A percentile compares a stretch with the other conserved stretches of the same genome.
phyloP scores from a whole-genome alignment of 352 stramenopile species.

The Pythium volutum region DNA sequence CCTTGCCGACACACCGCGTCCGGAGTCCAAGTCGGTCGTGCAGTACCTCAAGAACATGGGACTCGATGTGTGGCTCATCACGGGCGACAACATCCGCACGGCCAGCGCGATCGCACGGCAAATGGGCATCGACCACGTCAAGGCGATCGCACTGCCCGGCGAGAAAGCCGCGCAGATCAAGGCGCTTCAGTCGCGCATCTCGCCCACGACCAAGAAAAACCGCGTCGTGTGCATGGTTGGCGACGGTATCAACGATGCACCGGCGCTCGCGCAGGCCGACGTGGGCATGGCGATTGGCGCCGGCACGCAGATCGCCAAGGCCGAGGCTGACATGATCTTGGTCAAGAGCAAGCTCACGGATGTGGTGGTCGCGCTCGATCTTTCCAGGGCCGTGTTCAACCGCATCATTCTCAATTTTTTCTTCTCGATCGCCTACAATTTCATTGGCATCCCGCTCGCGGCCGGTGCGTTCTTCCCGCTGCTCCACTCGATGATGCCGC shows the following conservation, averaged over 20 bases:
- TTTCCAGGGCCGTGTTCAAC: conserved; percentile 75
- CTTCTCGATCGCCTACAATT: conserved; percentile 87
- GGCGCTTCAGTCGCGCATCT: conserved; percentile 66
- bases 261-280: conserved; percentile 89
- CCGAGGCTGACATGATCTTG: conserved; percentile 87
- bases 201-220: conserved; percentile 64
- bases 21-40: conserved; percentile 72
- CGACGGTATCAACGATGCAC: conserved; percentile 95
- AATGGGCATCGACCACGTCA: conserved; percentile 88
- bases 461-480: conserved; percentile 85
- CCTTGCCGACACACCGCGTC: conserved; percentile 69
- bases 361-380: conserved; percentile 80
- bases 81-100: conserved; percentile 92
- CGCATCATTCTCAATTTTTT: conserved; percentile 88
- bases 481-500: conserved; percentile 81
- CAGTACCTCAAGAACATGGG: conserved; percentile 77
- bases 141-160: conserved; percentile 88
- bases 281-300: conserved; percentile 92
- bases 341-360: conserved; percentile 82
- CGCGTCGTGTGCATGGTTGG: conserved; percentile 91
- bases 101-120: conserved; percentile 86
- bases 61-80: conserved; percentile 86
- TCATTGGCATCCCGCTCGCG: conserved; percentile 77
- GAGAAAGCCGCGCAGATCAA: conserved; percentile 94
- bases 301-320: conserved; percentile 89